phyloP scores from a whole-genome alignment of 306 rosid species.

The Ormosia semicastrata region DNA sequence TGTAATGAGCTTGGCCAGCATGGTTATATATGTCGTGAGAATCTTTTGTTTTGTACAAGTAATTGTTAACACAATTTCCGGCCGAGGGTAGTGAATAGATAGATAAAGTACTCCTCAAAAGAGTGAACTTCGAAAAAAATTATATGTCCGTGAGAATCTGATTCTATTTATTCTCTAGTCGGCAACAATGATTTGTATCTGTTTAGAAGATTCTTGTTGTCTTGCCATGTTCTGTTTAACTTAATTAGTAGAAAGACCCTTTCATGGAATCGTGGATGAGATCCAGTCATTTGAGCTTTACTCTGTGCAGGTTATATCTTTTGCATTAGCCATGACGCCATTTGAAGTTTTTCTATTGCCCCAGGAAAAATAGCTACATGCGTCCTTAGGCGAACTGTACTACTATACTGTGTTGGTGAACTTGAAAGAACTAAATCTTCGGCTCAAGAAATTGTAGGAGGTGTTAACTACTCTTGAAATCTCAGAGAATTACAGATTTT shows the following conservation, averaged over 20 bases:
- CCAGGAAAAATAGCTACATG: background rate
- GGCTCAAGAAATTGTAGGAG: background rate
- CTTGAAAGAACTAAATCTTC: background rate
- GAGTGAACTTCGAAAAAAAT: too few species aligned
- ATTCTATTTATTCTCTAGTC: background rate
- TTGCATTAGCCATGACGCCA: background rate
- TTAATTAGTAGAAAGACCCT: background rate
- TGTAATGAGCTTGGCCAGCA: slow-evolving; percentile 1
- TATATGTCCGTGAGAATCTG: background rate
- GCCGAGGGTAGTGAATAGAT: too few species aligned
- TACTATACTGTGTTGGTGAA: background rate
- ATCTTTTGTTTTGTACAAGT: background rate
- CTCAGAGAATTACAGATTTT: background rate
- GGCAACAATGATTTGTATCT: slow-evolving; percentile 15
- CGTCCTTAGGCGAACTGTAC: background rate
- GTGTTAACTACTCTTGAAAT: background rate
- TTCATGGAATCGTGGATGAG: background rate
- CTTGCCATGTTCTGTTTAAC: background rate
- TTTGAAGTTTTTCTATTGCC: background rate
- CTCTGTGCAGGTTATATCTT: background rate
- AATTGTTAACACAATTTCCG: too few species aligned
- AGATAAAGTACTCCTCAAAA: too few species aligned
- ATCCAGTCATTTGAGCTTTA: background rate
- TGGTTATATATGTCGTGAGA: background rate
- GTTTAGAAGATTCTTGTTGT: background rate